Base-by-base conservation (phyloP, 2,329 filamentous ascomycete species). In the Epichloe coenophiala region DNA sequence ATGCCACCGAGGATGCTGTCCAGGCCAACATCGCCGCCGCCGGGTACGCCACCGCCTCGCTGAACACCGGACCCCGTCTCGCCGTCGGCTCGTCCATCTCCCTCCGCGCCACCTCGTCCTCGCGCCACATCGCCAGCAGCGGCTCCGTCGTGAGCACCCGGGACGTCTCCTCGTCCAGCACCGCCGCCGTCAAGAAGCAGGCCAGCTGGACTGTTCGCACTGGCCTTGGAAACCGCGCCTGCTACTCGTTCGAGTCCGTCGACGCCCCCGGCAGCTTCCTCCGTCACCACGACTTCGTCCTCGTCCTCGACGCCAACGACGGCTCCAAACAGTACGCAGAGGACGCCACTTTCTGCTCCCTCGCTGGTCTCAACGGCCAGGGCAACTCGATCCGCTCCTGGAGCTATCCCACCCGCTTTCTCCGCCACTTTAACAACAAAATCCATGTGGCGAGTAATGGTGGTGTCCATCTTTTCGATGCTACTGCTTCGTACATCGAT, bases 321-420 rank as follows among this genome's bases (percentile, higher is more conserved):
- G 71, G 71, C 49, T 68, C 67, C 50, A 80, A 81, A 67, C 63
- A 67, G 48, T 81, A 83, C 63, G 38, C 64, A 3, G 78, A 83
- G 56, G 80, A 83, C 45, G 77, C 80, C 7, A 83, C 80, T 0
- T 83, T 83, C 63, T 83, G 80, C 59, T 68, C 77, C 0, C 69
- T 75, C 60, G 52, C 69, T 1, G 74, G 72, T 0, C 63, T 83
- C 21, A 75, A 62, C 55, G 74, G 76, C 4, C 59, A 69, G 42
- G 77, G 75, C 6, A 73, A 54, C 54, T 72, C 77, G 0, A 68
- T 83, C 35, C 69, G 75, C 4, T 68, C 77, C 1, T 83, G 79
- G 79, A 71, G 67, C 42, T 81, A 79, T 57, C 79, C 80, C 0
- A 80, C 78, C 78, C 70, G 78, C 43, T 81, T 68, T 52, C 65